Evolutionary conservation across 225 moss, liverwort and hornwort genomes (phyloP).

Genomic region (Polytrichum commune): DNA sequence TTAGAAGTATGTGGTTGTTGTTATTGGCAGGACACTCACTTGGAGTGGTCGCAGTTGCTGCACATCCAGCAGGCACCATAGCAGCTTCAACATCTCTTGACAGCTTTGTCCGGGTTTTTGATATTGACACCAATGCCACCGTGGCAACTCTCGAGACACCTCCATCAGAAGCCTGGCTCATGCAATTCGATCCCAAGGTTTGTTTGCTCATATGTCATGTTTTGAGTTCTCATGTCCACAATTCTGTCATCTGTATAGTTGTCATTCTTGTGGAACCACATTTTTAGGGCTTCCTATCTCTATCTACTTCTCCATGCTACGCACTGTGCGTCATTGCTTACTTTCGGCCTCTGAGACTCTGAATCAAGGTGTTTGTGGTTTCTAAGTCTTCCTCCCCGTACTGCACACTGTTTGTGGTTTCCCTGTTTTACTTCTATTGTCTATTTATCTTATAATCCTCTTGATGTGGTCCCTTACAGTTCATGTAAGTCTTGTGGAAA

Average conservation of each 20-base stretch:
- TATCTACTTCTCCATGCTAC: no score
- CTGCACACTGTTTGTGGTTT: no score
- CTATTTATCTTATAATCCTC: no score
- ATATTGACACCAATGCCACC: conserved; percentile 85
- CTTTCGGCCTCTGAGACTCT: no score
- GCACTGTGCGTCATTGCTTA: no score
- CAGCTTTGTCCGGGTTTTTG: conserved; percentile 88
- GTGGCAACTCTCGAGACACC: conserved; percentile 83
- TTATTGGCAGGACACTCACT: conserved; percentile 71
- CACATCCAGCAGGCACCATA: conserved; percentile 77
- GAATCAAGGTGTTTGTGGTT: no score
- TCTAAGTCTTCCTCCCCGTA: no score
- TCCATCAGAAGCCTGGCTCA: conserved; percentile 92
- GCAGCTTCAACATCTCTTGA: conserved; percentile 96
- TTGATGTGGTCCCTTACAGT: no score
- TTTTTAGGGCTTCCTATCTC: no score
- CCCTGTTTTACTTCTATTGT: no score
- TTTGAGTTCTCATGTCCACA: not conserved
- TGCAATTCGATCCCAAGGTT: conserved; percentile 98
- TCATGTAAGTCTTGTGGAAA: no score
- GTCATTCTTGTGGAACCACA: no score
- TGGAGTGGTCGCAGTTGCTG: conserved; percentile 88
- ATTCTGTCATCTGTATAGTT: not conserved
- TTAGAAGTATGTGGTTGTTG: not conserved
- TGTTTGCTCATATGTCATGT: conserved; percentile 1